These are phyloP conservation scores for Hibiscus trionum DNA, from an alignment of 345 rosid genomes.

Conservation along the genomic window DNA sequence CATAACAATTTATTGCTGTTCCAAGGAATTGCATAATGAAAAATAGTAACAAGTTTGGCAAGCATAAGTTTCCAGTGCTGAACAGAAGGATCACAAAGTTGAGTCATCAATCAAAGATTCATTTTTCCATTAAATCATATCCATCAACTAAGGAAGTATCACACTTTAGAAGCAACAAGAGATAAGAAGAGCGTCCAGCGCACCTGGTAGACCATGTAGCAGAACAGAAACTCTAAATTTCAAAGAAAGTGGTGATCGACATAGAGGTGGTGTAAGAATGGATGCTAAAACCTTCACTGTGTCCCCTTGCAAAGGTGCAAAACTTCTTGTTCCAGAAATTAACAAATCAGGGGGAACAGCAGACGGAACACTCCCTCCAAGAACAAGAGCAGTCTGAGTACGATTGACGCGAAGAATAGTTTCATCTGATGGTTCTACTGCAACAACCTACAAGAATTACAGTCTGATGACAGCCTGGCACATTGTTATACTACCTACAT, in stretches of 20 bases:
- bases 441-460: slow-evolving; percentile 54
- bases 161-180: slow-evolving; percentile 10
- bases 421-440: slow-evolving; percentile 86
- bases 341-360: slow-evolving; percentile 71
- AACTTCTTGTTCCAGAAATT: slow-evolving; percentile 28
- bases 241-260: slow-evolving; percentile 72
- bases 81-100: not conserved
- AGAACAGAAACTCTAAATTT: slow-evolving; percentile 89
- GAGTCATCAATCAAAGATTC: slow-evolving; percentile 1
- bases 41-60: not conserved
- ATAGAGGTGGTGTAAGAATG: slow-evolving; percentile 70
- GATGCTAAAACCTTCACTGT: slow-evolving; percentile 62
- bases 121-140: not conserved
- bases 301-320: slow-evolving; percentile 38
- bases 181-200: slow-evolving; percentile 12
- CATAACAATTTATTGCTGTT: not conserved
- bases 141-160: not conserved
- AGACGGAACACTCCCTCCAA: slow-evolving; percentile 74
- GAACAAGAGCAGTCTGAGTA: slow-evolving; percentile 84
- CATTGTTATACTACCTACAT: not conserved
- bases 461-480: slow-evolving; percentile 15
- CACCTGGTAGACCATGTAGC: slow-evolving; percentile 68
- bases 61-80: not conserved
- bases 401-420: slow-evolving; percentile 60
- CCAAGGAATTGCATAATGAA: not conserved